Evolutionary conservation across 768 basidiomycete genomes (phyloP), one percentile per base, ranked within the genome.

Genomic region (Mycena amicta): DNA sequence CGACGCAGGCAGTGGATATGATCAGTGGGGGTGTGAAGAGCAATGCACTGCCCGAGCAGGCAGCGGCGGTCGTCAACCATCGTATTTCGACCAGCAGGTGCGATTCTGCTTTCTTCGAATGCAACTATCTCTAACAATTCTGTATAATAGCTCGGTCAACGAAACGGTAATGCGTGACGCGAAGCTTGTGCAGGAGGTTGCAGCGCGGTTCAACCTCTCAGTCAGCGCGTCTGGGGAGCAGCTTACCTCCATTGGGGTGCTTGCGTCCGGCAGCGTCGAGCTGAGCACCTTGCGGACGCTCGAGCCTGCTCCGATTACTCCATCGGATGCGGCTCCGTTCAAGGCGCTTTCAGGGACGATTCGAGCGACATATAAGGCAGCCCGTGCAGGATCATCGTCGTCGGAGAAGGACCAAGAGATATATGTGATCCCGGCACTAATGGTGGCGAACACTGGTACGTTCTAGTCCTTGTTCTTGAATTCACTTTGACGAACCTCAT

Each of bases 1-100:
- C 84, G 22, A 84, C 85, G 12, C 82, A 83, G 68, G 85, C 85
- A 1, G 76, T 82, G 27, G 84, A 85, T 61, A 62, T 88, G 4
- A 63, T 77, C 12, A 61, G 61, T 8, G 73, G 75, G 6, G 77
- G 75, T 6, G 61, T 66, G 5, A 83, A 83, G 66, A 71, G 74
- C 18, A 86, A 85, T 57, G 84, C 84, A 28, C 73, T 87, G 28
- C 85, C 85, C 1, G 85, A 86, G 66, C 73, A 70, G 27, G 80
- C 74, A 3, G 70, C 62, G 52, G 80, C 77, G 0, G 62, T 82
- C 22, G 69, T 83, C 13, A 83, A 84, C 60, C 80, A 83, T 61
- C 79, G 83, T 3, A 75, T 84, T 51, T 73, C 78, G 18, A 73
- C 71, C 6, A 70, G 74, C 57, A 81, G 76, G 78, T 68, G 40